Base-by-base conservation (phyloP, 495 filamentous ascomycete genomes). In the Penicillium arizonense region DNA sequence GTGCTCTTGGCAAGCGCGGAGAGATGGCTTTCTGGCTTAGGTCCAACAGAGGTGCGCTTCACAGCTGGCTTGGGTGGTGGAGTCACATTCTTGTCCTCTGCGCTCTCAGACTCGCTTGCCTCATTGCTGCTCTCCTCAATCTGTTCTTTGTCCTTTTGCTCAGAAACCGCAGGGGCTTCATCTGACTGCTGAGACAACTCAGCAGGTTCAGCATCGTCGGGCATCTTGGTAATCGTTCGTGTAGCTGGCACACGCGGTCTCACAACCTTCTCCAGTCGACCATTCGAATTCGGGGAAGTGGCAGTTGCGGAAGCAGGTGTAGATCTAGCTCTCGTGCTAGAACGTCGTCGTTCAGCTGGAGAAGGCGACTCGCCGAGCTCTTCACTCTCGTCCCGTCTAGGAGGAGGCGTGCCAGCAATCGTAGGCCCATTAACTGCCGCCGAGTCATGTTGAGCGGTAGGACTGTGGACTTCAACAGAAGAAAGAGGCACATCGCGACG, bases 291-390 rank as follows among this genome's bases (percentile, higher is more conserved):
- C 1, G 10, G 21, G 3, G 20, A 7, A 3, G 8, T 10, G 5
- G 34, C 23, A 28, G 12, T 16, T n/a, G 12, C 14, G 20, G 52
- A 43, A 4, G 3, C 16, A 26, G 52, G 28, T 7, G 51, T 42
- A 45, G 36, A 32, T 8, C 34, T 24, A 6, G 52, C 48, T 12
- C 35, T 20, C 1, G 38, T 8, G 3, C 14, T 14, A 34, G 35
- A 40, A 10, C 18, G 3, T 18, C 33, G 35, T 34, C 26, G 51
- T 8, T 53, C 12, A 8, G 44, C 14, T 4, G 51, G 57, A 7
- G 42, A 49, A 3, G 61, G 64, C 7, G 59, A 67, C 16, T 55
- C 61, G 23, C 66, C 66, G 10, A 69, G 53, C 45, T 69, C 66
- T 45, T 67, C 58, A 16, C 66, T 69, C 18, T 39, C 57, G 38